Evolutionary conservation across 106 monocot genomes (phyloP).

Genomic region (Dendrobium nobile): DNA sequence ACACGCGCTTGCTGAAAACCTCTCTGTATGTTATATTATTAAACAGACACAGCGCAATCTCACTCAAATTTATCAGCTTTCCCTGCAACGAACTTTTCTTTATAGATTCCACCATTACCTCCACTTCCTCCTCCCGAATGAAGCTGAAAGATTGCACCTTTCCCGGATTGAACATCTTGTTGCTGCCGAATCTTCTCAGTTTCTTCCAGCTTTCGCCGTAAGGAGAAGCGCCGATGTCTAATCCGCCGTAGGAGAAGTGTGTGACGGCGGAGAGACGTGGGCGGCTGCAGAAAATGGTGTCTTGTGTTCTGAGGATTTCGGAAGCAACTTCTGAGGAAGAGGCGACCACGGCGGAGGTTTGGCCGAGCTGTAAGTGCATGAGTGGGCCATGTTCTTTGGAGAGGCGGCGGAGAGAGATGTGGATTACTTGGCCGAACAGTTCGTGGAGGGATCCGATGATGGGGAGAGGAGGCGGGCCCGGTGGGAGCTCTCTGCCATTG

Average conservation of each 20-base stretch:
- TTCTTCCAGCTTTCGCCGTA: constrained; percentile 16
- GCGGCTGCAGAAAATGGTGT: constrained; percentile 13
- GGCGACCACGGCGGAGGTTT: constrained; percentile 10
- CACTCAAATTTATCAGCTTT: constrained; percentile 6
- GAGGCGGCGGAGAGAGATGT: constrained; percentile 12
- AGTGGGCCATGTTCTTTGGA: constrained; percentile 17
- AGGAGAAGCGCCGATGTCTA: constrained; percentile 1
- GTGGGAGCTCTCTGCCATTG: constrained; percentile 12
- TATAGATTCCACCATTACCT: not conserved
- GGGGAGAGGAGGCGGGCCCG: constrained; percentile 18
- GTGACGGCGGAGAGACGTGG: not conserved
- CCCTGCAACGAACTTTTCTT: not conserved
- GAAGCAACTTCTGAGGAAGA: constrained; percentile 8
- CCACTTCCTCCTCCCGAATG: constrained; percentile 8
- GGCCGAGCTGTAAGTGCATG: constrained; percentile 20
- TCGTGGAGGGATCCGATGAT: constrained; percentile 33
- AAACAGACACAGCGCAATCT: not conserved
- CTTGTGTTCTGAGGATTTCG: constrained; percentile 13
- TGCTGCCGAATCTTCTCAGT: not conserved
- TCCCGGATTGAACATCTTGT: not conserved
- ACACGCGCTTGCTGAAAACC: not conserved
- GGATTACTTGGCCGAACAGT: constrained; percentile 9
- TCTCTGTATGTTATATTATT: not conserved
- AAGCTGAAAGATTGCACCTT: constrained; percentile 5
- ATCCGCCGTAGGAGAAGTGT: not conserved